Evolutionary conservation across 345 rosid species (phyloP), one percentile per base, ranked within the genome.

Genomic region (Murraya koenigii): DNA sequence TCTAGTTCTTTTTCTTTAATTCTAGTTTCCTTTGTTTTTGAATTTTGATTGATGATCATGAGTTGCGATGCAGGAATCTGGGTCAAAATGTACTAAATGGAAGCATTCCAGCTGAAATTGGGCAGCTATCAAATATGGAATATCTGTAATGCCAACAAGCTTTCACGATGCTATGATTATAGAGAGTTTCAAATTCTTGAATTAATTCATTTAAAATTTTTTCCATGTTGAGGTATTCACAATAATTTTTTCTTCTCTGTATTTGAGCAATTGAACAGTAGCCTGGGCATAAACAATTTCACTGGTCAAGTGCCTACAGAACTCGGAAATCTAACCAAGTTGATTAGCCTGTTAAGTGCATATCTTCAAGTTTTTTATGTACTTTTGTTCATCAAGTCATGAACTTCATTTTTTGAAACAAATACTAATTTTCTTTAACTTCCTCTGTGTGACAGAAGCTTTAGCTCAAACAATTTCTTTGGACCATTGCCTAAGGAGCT

Each of bases 221-320:
- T 30, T 78, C 22, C 32, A 0, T 38, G 44, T 55, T 62, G 64
- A 23, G 68, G 4, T 62, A 41, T 59, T 84, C 55, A 75, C 74
- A 59, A 47, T 33, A 69, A 67, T 56, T 66, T 61, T 39, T 41
- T 41, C 49, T 44, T 55, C 66, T 70, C 10, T 67, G 14, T 75
- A 78, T 84, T 72, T 78, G 79, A 71, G 72, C 30, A 67, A 64
- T 23, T 77, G 66, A 67, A 74, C 88, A 89, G 93, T 35, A 89
- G 89, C 86, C 82, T 87, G 25, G 89, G 91, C 76, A 87, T 87
- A 83, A 89, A 89, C 87, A 87, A 89, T 76, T 69, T 89, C 75
- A 82, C 85, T 0, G 91, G 91, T 70, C 80, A 54, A 44, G 84
- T 89, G 54, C 91, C 88, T n/a, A 71, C 80, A 63, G 85, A 86